These are phyloP conservation scores for Trichomonas gallinae DNA, from an alignment of 208 protist genomes.

Conservation along the genomic window DNA sequence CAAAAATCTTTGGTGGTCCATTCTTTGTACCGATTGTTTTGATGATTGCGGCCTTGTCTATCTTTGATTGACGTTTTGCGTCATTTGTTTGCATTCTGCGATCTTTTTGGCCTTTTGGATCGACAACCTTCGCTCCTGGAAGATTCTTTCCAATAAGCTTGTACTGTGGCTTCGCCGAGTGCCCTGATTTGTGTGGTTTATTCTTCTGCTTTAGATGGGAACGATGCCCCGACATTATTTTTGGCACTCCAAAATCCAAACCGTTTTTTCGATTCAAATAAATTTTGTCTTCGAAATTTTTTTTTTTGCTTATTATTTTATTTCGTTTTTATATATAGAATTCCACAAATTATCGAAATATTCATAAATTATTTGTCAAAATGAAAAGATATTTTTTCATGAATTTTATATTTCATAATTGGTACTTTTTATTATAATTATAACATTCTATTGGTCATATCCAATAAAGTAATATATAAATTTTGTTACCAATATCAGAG, in stretches of 20 bases:
- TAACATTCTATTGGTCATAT: too few relatives aligned
- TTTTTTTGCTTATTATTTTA: too few relatives aligned
- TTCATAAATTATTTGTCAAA: too few relatives aligned
- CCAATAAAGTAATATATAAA: too few relatives aligned
- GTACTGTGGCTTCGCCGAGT: neutral
- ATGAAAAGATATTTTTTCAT: too few relatives aligned
- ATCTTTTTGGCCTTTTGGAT: slow-evolving; percentile 14
- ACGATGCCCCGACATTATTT: neutral
- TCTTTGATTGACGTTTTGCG: neutral
- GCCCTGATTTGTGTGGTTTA: neutral
- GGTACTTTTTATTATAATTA: too few relatives aligned
- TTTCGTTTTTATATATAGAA: too few relatives aligned
- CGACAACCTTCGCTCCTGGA: neutral
- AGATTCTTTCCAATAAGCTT: neutral
- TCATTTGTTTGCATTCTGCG: neutral
- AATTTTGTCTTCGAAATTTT: neutral
- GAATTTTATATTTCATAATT: too few relatives aligned
- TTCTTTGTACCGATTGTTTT: neutral
- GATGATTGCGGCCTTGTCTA: neutral
- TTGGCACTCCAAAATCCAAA: neutral
- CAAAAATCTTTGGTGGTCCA: neutral
- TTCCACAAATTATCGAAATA: too few relatives aligned
- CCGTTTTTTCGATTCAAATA: neutral
- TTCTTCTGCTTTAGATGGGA: neutral
- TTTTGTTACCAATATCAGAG: too few relatives aligned